A percentile compares a stretch with the other conserved stretches of the same genome.
These are phyloP conservation scores for Fusarium redolens DNA, from an alignment of 2,329 filamentous ascomycete species.

Conservation along the genomic window DNA sequence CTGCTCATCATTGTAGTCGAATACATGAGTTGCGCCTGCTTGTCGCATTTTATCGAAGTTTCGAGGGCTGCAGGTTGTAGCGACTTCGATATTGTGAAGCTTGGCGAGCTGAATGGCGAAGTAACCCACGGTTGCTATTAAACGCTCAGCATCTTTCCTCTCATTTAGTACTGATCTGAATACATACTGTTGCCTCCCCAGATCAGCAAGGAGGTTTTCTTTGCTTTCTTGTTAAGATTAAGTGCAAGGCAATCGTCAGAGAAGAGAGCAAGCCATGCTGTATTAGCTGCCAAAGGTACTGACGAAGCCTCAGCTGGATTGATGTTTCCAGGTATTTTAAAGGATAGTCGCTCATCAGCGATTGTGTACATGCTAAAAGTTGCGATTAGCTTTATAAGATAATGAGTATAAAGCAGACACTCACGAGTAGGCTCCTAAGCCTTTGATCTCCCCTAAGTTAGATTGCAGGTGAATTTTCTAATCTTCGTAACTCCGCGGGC, in stretches of 20 bases:
- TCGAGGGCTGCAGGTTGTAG: constrained; percentile 50
- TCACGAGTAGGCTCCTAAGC: constrained; percentile 50
- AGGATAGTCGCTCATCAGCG: constrained; percentile 54
- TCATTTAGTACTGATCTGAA: accelerated
- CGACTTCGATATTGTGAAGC: constrained; percentile 45
- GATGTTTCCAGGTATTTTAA: constrained; percentile 49
- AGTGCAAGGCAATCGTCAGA: constrained; percentile 51
- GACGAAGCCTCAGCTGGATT: constrained; percentile 47
- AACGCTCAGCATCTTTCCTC: accelerated
- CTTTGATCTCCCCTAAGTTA: constrained; percentile 37
- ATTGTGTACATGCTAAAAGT: constrained; percentile 49
- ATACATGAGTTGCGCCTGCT: constrained; percentile 50
- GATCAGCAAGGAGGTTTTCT: constrained; percentile 46
- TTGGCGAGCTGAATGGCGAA: constrained; percentile 49
- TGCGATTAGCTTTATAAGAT: not conserved
- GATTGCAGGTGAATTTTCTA: not conserved
- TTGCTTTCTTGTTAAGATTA: not conserved
- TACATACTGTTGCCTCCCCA: constrained; percentile 54
- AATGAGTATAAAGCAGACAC: not conserved
- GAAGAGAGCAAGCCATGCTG: constrained; percentile 54
- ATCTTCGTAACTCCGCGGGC: too few relatives aligned
- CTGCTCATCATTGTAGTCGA: constrained; percentile 54
- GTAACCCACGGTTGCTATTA: constrained; percentile 26
- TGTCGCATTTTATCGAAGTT: constrained; percentile 47
- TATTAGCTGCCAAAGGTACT: constrained; percentile 52